Evolutionary conservation across 768 basidiomycete species (phyloP), one percentile per base, ranked within the genome.

Genomic region (Suillus americanus): DNA sequence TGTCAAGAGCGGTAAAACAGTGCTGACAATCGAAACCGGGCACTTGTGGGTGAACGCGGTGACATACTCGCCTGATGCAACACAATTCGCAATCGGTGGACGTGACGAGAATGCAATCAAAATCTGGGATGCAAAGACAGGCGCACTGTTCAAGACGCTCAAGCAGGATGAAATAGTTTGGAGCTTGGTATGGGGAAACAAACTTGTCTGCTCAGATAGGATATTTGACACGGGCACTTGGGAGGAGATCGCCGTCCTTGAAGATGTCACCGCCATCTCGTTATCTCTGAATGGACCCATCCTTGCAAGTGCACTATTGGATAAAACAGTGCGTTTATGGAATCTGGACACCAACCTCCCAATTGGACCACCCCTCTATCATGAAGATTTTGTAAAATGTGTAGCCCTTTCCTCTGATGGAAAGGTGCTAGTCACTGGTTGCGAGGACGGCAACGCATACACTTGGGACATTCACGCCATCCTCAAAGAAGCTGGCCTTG

Each of bases 111-210:
- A 14, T 28, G 48, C 48, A 16, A 14, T 28, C 7, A 51, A 51
- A 51, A 51, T 51, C 3, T 51, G 50, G 50, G 25, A 51, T 51
- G 14, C 25, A 0, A 51, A 28, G 50, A 51, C 50, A 3, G 16
- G 50, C 50, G 0, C 8, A 2, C 7, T 51, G 25, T 3, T 51
- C 3, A 16, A 1, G 0, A 51, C 25, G 5, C 14, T 51, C 16
- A 5, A 18, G 30, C 28, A 51, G 3, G 8, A 30, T 25, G 0
- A 2, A 0, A 4, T 1, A 10, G 28, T 51, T 51, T 0, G 2
- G 0, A 18, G 50, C 50, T 51, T 51, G 50, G 28, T 16, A 0
- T 51, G 28, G 16, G 25, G 50, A 51, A 9, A 51, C 2, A 51
- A 18, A 25, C 48, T 50, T 7, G 14, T 50, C 48, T 50, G 12